Conservation (phyloP, 1,139 yeast genomes). For the Spathaspora sp. region DNA sequence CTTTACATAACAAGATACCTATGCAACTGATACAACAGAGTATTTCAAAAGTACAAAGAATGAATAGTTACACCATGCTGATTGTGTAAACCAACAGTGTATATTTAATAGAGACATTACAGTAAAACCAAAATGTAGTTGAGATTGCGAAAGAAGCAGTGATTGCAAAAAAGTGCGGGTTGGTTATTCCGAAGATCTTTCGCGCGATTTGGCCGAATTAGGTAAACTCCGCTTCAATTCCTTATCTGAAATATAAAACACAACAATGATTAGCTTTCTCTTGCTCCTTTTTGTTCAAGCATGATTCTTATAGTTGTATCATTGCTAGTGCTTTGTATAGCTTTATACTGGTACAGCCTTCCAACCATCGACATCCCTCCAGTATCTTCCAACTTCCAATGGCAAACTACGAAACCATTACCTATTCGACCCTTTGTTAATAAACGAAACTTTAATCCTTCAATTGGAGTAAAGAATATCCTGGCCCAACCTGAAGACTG, state of each 20-base stretch:
- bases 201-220: neutral
- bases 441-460: constrained; percentile 36
- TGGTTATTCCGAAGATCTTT: neutral
- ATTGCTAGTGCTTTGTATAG: neutral
- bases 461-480: constrained; percentile 38
- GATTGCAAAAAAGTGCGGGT: neutral
- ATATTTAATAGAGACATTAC: neutral
- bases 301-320: neutral
- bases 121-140: neutral
- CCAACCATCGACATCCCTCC: constrained; percentile 9
- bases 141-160: neutral
- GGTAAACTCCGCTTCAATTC: neutral
- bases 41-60: constrained; percentile 32
- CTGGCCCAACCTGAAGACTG: constrained; percentile 33
- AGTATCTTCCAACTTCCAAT: constrained; percentile 35
- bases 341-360: neutral
- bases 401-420: constrained; percentile 49
- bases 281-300: neutral
- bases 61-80: constrained; percentile 1
- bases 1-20: constrained; percentile 31
- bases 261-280: neutral
- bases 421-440: constrained; percentile 52
- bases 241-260: neutral
- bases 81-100: neutral
- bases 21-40: constrained; percentile 31